Base-by-base conservation (phyloP, 2,329 filamentous ascomycete genomes). In the Dactylellina sp. region DNA sequence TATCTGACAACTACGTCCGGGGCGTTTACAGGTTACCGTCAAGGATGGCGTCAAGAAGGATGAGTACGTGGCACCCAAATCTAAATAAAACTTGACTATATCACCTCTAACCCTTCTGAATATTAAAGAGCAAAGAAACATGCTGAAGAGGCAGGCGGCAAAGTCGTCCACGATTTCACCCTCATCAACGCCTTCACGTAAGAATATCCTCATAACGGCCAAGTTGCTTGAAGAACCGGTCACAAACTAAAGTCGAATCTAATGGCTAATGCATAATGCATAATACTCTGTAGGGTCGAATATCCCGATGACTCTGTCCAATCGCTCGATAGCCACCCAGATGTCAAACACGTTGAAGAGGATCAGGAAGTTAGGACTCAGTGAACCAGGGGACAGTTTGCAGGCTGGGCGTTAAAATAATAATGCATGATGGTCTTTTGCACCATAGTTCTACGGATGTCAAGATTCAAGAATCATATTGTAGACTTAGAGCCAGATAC, bases 141-240 rank as follows among this genome's bases (percentile, higher is more conserved):
- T 71, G 91, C 89, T 78, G 83, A 81, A 72, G 86, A 89, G 44
- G 88, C 94, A 80, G 94, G 94, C 80, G 94, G 93, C 80, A 88
- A 87, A 82, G 95, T 98, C 83, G 87, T 84, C 63, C 89, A 95
- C 78, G 91, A 95, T 81, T 97, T 92, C 85, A 89, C 83, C 75
- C 83, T 97, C 78, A 93, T 97, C 86, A 96, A 94, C 84, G 93
- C 90, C 70, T 97, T 97, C 84, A 89, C 91, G 94, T 97, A 88
- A 78, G 91, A 85, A 50, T 35, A 24, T 68, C 35, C 9, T 32
- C 42, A 11, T 40, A 49, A 20, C 12, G 53, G 74, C 35, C 20
- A n/a, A 2, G 20, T 32, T 32, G 2, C 14, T 11, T 32, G 20
- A n/a, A n/a, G n/a, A n/a, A n/a, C n/a, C n/a, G n/a, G n/a, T n/a